Conservation (phyloP, 2,329 filamentous ascomycete species). For the Dactylellina drechsleri region DNA sequence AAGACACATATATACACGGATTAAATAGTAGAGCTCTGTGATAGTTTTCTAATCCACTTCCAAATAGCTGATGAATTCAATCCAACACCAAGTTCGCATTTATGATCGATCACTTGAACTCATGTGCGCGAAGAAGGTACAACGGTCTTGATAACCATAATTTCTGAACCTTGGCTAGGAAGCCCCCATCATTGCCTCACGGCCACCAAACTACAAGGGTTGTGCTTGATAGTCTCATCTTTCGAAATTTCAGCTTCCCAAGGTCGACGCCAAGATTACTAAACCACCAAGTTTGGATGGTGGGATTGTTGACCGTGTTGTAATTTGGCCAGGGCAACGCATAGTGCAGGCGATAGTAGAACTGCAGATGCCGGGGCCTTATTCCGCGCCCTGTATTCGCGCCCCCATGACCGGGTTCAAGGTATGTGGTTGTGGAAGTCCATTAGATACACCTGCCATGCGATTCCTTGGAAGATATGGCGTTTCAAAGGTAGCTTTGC, state of each 20-base stretch:
- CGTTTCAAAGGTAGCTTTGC: slow-evolving; percentile 14
- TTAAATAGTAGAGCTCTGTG: too few species aligned
- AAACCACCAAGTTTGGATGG: slow-evolving; percentile 33
- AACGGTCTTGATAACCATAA: slow-evolving; percentile 13
- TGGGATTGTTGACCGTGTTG: slow-evolving; percentile 26
- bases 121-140: too few species aligned
- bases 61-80: too few species aligned
- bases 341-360: slow-evolving; percentile 23
- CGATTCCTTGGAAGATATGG: slow-evolving; percentile 17
- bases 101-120: too few species aligned
- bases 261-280: slow-evolving; percentile 22
- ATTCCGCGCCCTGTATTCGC: slow-evolving; percentile 22
- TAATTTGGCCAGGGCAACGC: slow-evolving; percentile 20
- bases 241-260: slow-evolving; percentile 27
- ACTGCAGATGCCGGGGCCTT: slow-evolving; percentile 12
- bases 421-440: slow-evolving; percentile 15
- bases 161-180: slow-evolving; percentile 13
- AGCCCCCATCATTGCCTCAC: slow-evolving; percentile 26
- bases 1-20: too few species aligned
- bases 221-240: background rate
- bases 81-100: too few species aligned
- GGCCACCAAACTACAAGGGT: slow-evolving; percentile 1
- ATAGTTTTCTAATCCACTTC: too few species aligned
- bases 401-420: slow-evolving; percentile 20
- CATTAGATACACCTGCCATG: slow-evolving; percentile 14